These are phyloP conservation scores for Anaeromyces robustus DNA, from an alignment of 192 early-diverging fungal species.

Conservation along the genomic window DNA sequence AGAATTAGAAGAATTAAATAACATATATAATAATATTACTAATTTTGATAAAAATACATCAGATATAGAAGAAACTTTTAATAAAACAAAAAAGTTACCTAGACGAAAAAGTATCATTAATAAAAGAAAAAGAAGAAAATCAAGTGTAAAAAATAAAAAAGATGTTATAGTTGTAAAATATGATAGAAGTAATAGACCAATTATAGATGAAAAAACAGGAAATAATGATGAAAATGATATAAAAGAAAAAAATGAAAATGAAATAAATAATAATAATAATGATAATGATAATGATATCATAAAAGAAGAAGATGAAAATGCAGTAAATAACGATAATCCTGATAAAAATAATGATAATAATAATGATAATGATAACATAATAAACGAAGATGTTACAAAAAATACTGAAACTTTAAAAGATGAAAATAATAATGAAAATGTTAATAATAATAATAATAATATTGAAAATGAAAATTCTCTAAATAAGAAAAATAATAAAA, in stretches of 20 bases:
- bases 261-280: too few relatives aligned
- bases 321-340: not conserved
- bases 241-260: too few relatives aligned
- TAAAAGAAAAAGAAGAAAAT: not conserved
- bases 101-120: not conserved
- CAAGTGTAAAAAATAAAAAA: not conserved
- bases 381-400: not conserved
- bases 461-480: not conserved
- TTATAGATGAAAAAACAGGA: not conserved
- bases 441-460: not conserved
- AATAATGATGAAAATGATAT: not conserved
- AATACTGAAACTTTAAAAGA: not conserved
- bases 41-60: not conserved
- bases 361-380: not conserved
- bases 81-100: not conserved
- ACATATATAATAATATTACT: not conserved
- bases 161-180: not conserved
- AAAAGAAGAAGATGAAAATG: not conserved
- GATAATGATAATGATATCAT: too few relatives aligned
- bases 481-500: not conserved
- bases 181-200: not conserved
- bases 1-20: not conserved
- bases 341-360: not conserved
- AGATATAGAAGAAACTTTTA: not conserved
- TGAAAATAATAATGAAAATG: not conserved